These are phyloP conservation scores for Elsinoe perseae DNA, from an alignment of 2,329 filamentous ascomycete genomes.

Conservation along the genomic window DNA sequence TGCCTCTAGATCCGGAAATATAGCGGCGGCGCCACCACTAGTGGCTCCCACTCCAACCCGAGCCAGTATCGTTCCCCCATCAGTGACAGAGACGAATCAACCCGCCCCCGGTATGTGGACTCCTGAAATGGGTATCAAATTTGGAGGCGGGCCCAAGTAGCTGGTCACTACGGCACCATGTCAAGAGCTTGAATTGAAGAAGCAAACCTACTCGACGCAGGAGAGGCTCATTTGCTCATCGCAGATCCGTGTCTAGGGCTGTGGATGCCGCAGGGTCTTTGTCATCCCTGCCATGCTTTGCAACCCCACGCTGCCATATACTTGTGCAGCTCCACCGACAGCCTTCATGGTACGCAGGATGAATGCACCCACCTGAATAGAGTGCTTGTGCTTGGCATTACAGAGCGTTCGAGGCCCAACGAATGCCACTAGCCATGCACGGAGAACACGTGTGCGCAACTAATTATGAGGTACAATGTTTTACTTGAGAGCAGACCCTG, in stretches of 20 bases:
- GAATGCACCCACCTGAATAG: no score
- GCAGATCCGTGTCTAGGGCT: neutral
- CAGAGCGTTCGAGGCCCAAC: no score
- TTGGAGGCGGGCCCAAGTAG: constrained; percentile 44
- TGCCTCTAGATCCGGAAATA: constrained; percentile 27
- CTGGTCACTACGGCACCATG: constrained; percentile 23
- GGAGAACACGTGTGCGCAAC: no score
- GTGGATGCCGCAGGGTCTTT: neutral
- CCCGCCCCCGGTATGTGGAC: constrained; percentile 59
- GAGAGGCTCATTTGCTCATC: constrained; percentile 17
- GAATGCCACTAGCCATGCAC: no score
- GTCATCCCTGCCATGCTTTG: neutral
- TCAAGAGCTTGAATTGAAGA: neutral
- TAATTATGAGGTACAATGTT: no score
- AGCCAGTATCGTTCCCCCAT: constrained; percentile 24
- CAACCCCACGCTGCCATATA: constrained; percentile 26
- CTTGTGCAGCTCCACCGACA: constrained; percentile 30
- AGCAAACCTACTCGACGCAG: neutral
- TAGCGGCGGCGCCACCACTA: constrained; percentile 47
- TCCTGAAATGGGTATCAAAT: constrained; percentile 73
- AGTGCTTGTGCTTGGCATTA: no score
- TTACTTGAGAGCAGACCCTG: no score
- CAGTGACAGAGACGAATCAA: constrained; percentile 22
- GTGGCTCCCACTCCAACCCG: constrained; percentile 47
- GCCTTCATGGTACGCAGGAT: neutral